These are phyloP conservation scores for Solanum bulbocastanum DNA, from an alignment of 257 asterid species.

Conservation along the genomic window DNA sequence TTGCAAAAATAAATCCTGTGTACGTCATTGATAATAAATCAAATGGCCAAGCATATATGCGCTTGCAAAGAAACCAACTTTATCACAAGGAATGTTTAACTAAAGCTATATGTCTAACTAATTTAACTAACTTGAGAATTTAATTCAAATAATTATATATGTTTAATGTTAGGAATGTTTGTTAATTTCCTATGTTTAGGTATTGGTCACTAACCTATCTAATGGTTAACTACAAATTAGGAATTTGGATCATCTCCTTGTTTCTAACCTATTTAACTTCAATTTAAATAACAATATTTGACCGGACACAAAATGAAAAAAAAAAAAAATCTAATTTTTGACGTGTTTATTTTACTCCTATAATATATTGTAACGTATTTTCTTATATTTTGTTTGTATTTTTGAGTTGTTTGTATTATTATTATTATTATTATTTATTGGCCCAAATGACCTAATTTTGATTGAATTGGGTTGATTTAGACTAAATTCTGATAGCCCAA, in stretches of 20 bases:
- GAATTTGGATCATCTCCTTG: neutral
- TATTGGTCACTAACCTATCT: neutral
- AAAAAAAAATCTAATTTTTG: too few relatives aligned
- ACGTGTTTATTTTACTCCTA: too few relatives aligned
- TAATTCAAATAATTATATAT: neutral
- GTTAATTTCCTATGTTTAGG: neutral
- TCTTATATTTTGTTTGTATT: too few relatives aligned
- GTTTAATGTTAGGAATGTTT: neutral
- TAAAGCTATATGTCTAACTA: neutral
- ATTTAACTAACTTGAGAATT: neutral
- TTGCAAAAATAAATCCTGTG: fast-evolving
- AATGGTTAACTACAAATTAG: neutral
- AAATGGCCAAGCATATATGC: neutral
- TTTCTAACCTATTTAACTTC: neutral
- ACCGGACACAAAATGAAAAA: neutral
- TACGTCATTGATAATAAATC: neutral
- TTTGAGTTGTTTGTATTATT: too few relatives aligned
- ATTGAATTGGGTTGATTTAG: too few relatives aligned
- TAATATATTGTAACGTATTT: too few relatives aligned
- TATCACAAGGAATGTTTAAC: neutral
- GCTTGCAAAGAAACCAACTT: neutral
- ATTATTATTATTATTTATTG: too few relatives aligned
- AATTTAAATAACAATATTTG: neutral
- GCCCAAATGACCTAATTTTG: too few relatives aligned
- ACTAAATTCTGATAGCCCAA: too few relatives aligned